A percentile compares a stretch with the other conserved stretches of the same genome.
Conservation (phyloP, 2,329 filamentous ascomycete genomes). For the Fusarium marasasianum region DNA sequence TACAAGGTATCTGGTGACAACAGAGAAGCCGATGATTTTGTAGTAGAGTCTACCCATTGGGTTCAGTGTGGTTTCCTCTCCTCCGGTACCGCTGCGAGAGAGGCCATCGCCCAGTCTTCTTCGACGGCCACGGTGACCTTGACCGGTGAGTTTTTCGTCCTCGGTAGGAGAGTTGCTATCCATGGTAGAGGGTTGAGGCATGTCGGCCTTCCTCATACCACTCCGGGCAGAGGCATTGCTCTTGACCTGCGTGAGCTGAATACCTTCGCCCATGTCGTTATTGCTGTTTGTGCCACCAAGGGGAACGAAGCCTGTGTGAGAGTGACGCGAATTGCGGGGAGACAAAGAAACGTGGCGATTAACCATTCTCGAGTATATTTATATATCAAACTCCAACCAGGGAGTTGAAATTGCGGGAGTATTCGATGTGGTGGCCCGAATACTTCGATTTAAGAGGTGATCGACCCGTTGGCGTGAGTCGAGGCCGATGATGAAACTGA, state of each 20-base stretch:
- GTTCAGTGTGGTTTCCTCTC: conserved; percentile 68
- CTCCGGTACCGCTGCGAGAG: conserved; percentile 59
- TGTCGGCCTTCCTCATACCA: conserved; percentile 58
- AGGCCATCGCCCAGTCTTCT: conserved; percentile 57
- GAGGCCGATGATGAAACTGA: conserved; percentile 32
- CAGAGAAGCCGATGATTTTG: conserved; percentile 70
- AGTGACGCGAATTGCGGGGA: conserved; percentile 49
- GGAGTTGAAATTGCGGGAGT: conserved; percentile 26
- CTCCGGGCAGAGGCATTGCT: conserved; percentile 60
- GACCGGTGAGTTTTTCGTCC: conserved; percentile 57
- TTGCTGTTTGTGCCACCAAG: conserved; percentile 47
- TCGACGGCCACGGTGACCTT: conserved; percentile 56
- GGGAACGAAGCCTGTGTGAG: conserved; percentile 56
- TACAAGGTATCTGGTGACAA: conserved; percentile 72
- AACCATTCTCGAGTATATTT: conserved; percentile 36
- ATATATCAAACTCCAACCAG: conserved; percentile 36
- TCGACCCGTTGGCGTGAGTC: conserved; percentile 19
- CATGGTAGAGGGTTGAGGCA: conserved; percentile 44
- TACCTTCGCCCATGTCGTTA: conserved; percentile 55
- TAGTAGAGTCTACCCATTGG: conserved; percentile 73
- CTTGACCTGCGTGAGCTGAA: conserved; percentile 65
- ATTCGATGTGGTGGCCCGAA: conserved; percentile 18
- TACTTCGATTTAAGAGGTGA: conserved; percentile 15
- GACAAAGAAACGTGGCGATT: conserved; percentile 47
- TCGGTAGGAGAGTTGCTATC: conserved; percentile 47